These are phyloP conservation scores for Euphorbia lathyris DNA, from an alignment of 345 rosid species.

Conservation along the genomic window DNA sequence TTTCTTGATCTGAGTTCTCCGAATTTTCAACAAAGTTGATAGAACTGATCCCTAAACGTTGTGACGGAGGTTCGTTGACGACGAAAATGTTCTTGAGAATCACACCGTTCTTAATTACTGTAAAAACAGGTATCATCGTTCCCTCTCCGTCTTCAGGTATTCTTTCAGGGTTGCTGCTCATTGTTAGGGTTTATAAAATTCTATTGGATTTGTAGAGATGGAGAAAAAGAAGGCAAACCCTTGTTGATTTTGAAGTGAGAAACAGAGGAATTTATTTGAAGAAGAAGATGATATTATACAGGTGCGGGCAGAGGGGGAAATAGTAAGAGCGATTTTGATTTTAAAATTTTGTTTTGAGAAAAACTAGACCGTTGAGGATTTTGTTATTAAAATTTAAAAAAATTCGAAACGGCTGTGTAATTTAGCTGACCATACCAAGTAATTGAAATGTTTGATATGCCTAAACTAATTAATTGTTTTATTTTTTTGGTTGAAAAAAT, in stretches of 20 bases:
- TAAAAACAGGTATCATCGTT: slow-evolving; percentile 70
- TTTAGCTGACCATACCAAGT: too few relatives aligned
- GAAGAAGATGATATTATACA: too few relatives aligned
- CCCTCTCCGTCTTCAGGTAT: slow-evolving; percentile 23
- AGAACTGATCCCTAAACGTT: slow-evolving; percentile 11
- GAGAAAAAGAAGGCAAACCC: too few relatives aligned
- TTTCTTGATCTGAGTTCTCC: slow-evolving; percentile 17
- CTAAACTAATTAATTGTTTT: too few relatives aligned
- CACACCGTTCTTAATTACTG: slow-evolving; percentile 69
- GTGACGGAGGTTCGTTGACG: slow-evolving; percentile 31
- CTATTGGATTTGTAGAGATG: background rate
- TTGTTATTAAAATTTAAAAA: too few relatives aligned
- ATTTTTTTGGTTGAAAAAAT: too few relatives aligned
- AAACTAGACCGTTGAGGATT: slow-evolving; percentile 45
- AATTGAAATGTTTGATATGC: too few relatives aligned
- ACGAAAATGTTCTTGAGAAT: slow-evolving; percentile 86
- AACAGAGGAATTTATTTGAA: background rate
- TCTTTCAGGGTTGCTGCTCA: slow-evolving; percentile 27
- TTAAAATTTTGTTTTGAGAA: slow-evolving; percentile 25
- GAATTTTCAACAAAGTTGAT: slow-evolving; percentile 14
- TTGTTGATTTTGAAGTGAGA: background rate
- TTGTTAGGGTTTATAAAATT: slow-evolving; percentile 13
- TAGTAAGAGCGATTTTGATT: too few relatives aligned
- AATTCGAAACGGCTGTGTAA: too few relatives aligned
- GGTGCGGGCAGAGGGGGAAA: slow-evolving; percentile 17